Percentiles rank a stretch among this genome's conserved stretches.
These are phyloP conservation scores for Mortierella claussenii DNA, from an alignment of 192 early-diverging fungal species.

Conservation along the genomic window DNA sequence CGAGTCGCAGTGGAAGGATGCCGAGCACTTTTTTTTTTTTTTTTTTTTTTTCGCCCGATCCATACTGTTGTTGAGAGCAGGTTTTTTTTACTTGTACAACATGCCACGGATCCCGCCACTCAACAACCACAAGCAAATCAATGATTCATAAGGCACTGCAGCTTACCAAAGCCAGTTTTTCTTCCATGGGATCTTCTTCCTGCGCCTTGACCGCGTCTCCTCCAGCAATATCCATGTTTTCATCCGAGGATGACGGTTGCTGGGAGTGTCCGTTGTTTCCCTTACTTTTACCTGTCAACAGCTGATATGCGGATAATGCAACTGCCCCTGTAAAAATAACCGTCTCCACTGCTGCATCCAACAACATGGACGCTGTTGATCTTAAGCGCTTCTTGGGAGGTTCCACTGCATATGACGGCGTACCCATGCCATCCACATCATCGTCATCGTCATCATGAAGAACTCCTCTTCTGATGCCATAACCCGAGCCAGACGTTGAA, in stretches of 20 bases:
- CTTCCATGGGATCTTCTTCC: conserved; percentile 44
- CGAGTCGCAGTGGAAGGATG: too few relatives aligned
- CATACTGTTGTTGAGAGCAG: too few relatives aligned
- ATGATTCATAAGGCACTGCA: too few relatives aligned
- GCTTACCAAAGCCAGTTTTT: conserved; percentile 33
- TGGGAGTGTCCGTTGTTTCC: conserved; percentile 4
- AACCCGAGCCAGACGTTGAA: conserved; percentile 22
- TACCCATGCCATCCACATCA: too few relatives aligned
- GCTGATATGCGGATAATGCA: conserved; percentile 38
- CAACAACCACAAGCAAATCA: too few relatives aligned
- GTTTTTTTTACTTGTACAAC: too few relatives aligned
- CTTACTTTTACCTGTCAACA: neutral
- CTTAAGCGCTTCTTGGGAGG: conserved; percentile 31
- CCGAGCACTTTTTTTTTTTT: too few relatives aligned
- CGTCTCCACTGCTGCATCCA: conserved; percentile 37
- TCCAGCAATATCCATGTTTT: neutral
- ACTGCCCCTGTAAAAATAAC: conserved; percentile 50
- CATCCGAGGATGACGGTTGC: conserved; percentile 11
- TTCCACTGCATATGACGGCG: conserved; percentile 12
- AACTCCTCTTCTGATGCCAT: conserved; percentile 17
- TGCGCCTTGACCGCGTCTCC: neutral
- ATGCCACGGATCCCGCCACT: too few relatives aligned
- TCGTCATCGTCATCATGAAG: conserved; percentile 3
- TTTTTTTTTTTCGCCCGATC: too few relatives aligned
- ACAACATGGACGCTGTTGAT: conserved; percentile 25